Evolutionary conservation across 306 rosid genomes (phyloP), one percentile per base, ranked within the genome.

Genomic region (Morella rubra): DNA sequence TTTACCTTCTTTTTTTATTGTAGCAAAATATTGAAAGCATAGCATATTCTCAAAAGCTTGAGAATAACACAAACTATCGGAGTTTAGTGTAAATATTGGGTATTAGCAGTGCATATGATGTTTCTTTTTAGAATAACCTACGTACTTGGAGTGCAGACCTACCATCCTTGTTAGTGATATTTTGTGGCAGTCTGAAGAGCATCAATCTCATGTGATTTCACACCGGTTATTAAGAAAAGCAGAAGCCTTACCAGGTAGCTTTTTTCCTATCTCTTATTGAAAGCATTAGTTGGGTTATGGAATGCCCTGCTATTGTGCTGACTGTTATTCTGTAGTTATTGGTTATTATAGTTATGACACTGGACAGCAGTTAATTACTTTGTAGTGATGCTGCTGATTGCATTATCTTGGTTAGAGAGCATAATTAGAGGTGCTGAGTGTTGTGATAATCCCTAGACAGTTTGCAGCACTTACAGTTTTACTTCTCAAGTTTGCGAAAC

Each of bases 121-220:
- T 22, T 69, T 73, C n/a, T 7, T 12, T 22, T 8, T 12, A 14
- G 18, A 60, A 74, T 81, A 73, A 74, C 80, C 49, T 77, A 13
- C 76, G 37, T 32, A 54, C 89, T 61, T 80, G 78, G 77, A 62
- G 84, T 84, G 77, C 99, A 95, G 99, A 80, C 99, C 99, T 42
- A 82, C 99, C 24, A 85, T 95, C 85, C 98, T 95, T 77, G 97
- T 95, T 77, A 91, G 97, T 85, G 99, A 92, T 87, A 95, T 92
- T 73, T 81, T 92, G 67, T 87, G 96, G 89, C 86, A 89, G 75
- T 87, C 77, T 72, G 97, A 91, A 70, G 93, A 89, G 74, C 93
- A 96, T 79, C 90, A 76, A 76, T 76, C 90, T 73, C 84, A 87
- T 73, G 42, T 74, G 69, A 76, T 81, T 2, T 86, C 97, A 51